These are phyloP conservation scores for Aureobasidium sp. DNA, from an alignment of 2,329 filamentous ascomycete species.

Conservation along the genomic window DNA sequence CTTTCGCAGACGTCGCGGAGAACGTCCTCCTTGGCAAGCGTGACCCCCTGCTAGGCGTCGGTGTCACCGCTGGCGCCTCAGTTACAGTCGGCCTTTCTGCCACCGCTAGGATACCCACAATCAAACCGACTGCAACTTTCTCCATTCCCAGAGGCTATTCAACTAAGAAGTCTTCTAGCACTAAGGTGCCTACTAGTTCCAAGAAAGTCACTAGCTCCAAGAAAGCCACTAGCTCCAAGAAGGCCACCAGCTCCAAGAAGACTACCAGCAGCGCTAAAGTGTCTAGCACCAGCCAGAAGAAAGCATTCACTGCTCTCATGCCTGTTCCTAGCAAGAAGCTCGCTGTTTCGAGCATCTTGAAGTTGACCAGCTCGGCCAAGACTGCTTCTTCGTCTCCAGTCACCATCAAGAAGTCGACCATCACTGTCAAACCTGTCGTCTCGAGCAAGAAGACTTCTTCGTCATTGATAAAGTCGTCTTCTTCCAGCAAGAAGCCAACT, in stretches of 20 bases:
- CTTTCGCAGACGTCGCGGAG: not conserved
- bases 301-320: not conserved
- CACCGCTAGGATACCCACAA: not conserved
- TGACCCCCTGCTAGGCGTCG: not conserved
- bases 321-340: not conserved
- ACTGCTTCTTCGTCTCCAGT: not conserved
- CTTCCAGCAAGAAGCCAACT: not conserved
- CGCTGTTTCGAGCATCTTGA: not conserved
- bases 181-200: not conserved
- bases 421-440: not conserved
- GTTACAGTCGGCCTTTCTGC: not conserved
- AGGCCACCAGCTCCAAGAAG: too few relatives aligned
- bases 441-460: not conserved
- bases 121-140: not conserved
- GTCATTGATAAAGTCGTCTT: not conserved
- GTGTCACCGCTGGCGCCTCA: not conserved
- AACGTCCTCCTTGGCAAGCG: not conserved
- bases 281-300: not conserved
- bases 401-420: not conserved
- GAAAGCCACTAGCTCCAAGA: not conserved
- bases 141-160: not conserved
- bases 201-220: not conserved
- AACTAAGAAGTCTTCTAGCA: not conserved
- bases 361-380: not conserved
- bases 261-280: not conserved